Conservation (phyloP, 2,329 filamentous ascomycete species). For the Phoma sp. region DNA sequence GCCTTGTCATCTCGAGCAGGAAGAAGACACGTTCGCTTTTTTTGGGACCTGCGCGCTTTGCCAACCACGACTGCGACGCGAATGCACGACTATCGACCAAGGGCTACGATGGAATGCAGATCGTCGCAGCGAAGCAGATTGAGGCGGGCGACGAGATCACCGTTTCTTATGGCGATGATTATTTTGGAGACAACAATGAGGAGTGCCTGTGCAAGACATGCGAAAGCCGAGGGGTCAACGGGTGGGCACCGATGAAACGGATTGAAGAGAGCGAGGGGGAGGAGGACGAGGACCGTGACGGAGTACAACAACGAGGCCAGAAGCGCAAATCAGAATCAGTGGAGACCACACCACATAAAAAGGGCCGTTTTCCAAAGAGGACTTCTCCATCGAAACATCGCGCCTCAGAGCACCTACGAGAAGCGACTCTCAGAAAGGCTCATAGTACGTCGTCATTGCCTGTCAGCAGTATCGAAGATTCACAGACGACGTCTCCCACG, state of each 20-base stretch:
- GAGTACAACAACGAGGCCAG: conserved; percentile 23
- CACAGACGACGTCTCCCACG: conserved; percentile 21
- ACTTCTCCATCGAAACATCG: conserved; percentile 17
- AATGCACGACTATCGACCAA: conserved; percentile 88
- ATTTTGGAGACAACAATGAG: conserved; percentile 93
- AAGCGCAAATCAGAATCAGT: conserved; percentile 37
- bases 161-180: conserved; percentile 92
- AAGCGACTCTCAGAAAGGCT: conserved; percentile 40
- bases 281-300: conserved; percentile 23
- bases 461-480: conserved; percentile 42
- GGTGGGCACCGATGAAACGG: conserved; percentile 69
- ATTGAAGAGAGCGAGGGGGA: conserved; percentile 47
- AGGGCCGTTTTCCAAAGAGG: conserved; percentile 19
- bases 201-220: conserved; percentile 93
- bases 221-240: conserved; percentile 76
- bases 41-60: conserved; percentile 92
- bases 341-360: conserved; percentile 25
- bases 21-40: conserved; percentile 92
- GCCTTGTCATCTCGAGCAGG: conserved; percentile 91
- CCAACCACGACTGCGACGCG: conserved; percentile 94
- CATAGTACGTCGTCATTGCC: conserved; percentile 41
- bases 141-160: conserved; percentile 92
- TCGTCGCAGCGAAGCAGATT: conserved; percentile 83
- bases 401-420: conserved; percentile 25
- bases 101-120: conserved; percentile 85